Conservation (phyloP, 768 basidiomycete genomes). For the Agrocybe chaxingu region DNA sequence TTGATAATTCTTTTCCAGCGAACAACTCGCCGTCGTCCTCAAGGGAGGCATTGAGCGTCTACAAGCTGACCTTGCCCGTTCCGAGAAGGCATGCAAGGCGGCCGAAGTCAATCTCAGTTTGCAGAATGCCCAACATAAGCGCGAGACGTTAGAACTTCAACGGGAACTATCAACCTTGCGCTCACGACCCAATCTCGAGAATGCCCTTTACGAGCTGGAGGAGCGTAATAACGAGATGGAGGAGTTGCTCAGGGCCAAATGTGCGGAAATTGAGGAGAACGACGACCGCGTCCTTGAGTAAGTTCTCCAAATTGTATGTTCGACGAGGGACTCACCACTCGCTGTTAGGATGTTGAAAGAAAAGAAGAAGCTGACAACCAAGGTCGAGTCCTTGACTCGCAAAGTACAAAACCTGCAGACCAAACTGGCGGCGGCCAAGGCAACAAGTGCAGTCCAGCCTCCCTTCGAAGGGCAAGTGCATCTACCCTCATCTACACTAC, state of each 20-base stretch:
- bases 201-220: constrained; percentile 55
- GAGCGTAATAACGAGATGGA: constrained; percentile 78
- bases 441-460: constrained; percentile 16
- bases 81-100: constrained; percentile 56
- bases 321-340: constrained; percentile 7
- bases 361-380: constrained; percentile 70
- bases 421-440: constrained; percentile 58
- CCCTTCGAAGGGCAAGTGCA: constrained; percentile 3
- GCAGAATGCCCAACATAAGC: constrained; percentile 64
- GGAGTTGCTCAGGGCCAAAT: constrained; percentile 63
- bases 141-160: constrained; percentile 55
- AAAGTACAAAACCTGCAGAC: constrained; percentile 72
- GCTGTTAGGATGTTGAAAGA: constrained; percentile 65
- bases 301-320: constrained; percentile 21
- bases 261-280: constrained; percentile 78
- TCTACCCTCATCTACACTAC: constrained; percentile 3
- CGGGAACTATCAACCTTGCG: constrained; percentile 52
- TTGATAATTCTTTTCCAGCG: constrained; percentile 32
- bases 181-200: constrained; percentile 52
- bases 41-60: constrained; percentile 39
- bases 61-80: constrained; percentile 42
- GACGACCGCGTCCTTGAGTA: constrained; percentile 81
- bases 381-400: constrained; percentile 68
- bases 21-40: constrained; percentile 36
- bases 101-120: constrained; percentile 67